A percentile compares a stretch with the other conserved stretches of the same genome.
These are phyloP conservation scores for Chaetomiaceae sp. DNA, from an alignment of 2,329 filamentous ascomycete genomes.

Conservation along the genomic window DNA sequence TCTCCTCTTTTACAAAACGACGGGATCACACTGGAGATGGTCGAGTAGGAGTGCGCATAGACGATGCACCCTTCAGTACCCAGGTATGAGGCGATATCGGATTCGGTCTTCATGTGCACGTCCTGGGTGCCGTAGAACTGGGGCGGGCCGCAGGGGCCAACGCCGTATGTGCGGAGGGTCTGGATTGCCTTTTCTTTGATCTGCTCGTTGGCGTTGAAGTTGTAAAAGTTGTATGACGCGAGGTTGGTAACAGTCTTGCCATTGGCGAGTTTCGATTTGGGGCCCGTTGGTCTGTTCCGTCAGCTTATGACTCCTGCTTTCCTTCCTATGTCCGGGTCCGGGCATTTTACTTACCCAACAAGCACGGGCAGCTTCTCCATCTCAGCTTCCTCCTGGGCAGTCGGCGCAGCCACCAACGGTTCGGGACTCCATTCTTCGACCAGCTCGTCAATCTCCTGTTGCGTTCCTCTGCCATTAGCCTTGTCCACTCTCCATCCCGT, in stretches of 20 bases:
- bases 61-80: conserved; percentile 88
- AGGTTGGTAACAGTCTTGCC: conserved; percentile 91
- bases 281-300: conserved; percentile 69
- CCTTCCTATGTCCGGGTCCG: no score
- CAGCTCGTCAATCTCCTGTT: conserved; percentile 90
- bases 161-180: conserved; percentile 89
- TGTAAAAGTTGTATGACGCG: conserved; percentile 95
- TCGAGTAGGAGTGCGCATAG: conserved; percentile 93
- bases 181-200: conserved; percentile 94
- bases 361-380: conserved; percentile 83
- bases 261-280: conserved; percentile 82
- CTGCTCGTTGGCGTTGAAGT: conserved; percentile 86
- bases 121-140: conserved; percentile 99
- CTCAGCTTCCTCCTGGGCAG: conserved; percentile 71
- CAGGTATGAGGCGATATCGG: conserved; percentile 85
- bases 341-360: conserved; percentile 61
- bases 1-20: conserved; percentile 96
- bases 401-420: conserved; percentile 73
- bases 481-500: background rate
- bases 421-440: conserved; percentile 97
- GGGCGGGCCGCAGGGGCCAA: conserved; percentile 92
- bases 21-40: conserved; percentile 94
- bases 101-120: conserved; percentile 94
- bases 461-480: background rate
- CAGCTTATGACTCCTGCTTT: background rate